phyloP scores from a whole-genome alignment of 306 rosid species.

The Morella rubra region DNA sequence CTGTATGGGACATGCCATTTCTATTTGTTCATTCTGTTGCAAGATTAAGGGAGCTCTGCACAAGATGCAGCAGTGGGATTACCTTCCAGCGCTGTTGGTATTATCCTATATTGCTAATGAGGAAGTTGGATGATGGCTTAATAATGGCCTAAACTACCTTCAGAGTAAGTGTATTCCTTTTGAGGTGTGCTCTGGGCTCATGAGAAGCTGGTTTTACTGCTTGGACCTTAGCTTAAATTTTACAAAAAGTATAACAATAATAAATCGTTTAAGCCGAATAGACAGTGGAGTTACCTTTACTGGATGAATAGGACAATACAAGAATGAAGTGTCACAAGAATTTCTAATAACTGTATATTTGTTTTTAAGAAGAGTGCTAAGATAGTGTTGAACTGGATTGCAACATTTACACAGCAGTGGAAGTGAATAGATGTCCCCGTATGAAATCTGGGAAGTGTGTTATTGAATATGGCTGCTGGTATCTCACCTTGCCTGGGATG shows the following conservation, averaged over 20 bases:
- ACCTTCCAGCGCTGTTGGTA: neutral
- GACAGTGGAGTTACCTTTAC: neutral
- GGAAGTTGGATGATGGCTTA: neutral
- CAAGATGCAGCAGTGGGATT: neutral
- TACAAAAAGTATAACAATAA: neutral
- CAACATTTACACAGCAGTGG: neutral
- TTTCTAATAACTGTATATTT: neutral
- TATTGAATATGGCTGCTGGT: neutral
- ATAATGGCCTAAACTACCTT: neutral
- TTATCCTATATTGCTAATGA: too few relatives aligned
- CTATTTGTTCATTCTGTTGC: neutral
- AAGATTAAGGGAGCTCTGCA: neutral
- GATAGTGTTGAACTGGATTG: neutral
- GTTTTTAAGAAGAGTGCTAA: neutral
- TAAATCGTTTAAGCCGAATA: too few relatives aligned
- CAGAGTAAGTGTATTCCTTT: neutral
- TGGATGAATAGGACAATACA: neutral
- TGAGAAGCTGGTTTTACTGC: neutral
- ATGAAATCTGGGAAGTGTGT: neutral
- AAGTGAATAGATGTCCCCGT: neutral
- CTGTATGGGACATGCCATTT: neutral
- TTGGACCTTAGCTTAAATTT: neutral
- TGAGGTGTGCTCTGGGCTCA: neutral
- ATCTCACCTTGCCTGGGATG: neutral
- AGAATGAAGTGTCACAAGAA: neutral